A percentile compares a stretch with the other conserved stretches of the same genome.
phyloP scores from a whole-genome alignment of 345 rosid genomes.

The Euphorbia lathyris region DNA sequence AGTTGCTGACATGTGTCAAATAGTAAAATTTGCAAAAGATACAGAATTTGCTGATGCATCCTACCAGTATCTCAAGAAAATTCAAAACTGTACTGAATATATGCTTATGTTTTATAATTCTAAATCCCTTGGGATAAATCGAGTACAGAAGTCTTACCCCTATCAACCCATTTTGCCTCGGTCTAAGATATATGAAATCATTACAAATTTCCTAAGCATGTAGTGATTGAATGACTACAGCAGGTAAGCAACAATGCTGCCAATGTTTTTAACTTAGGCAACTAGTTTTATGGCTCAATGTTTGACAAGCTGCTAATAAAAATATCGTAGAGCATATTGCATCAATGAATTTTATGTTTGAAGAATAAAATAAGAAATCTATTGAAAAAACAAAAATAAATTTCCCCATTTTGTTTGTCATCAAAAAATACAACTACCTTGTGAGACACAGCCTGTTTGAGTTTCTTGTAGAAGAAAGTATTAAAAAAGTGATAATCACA shows the following conservation, averaged over 20 bases:
- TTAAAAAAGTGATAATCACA: slow-evolving; percentile 68
- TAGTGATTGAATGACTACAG: background rate
- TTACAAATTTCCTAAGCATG: background rate
- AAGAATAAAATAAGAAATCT: slow-evolving; percentile 7
- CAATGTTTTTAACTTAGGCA: background rate
- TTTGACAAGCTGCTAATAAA: background rate
- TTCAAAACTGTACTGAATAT: background rate
- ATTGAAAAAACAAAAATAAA: background rate
- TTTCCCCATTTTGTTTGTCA: background rate
- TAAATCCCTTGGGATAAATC: background rate
- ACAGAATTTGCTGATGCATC: background rate
- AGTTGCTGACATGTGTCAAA: background rate
- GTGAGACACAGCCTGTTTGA: slow-evolving; percentile 60
- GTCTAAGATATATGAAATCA: slow-evolving; percentile 5
- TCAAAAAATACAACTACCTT: slow-evolving; percentile 47
- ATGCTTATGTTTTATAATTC: background rate
- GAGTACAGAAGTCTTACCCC: background rate
- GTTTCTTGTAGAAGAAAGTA: slow-evolving; percentile 87
- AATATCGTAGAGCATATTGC: background rate
- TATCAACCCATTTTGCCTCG: background rate
- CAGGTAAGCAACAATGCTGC: background rate
- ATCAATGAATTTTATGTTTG: background rate
- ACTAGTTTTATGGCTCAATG: background rate
- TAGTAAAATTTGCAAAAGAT: background rate
- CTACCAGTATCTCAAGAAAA: background rate